Conservation (phyloP, 352 stramenopile species). For the Phytophthora pistaciae region DNA sequence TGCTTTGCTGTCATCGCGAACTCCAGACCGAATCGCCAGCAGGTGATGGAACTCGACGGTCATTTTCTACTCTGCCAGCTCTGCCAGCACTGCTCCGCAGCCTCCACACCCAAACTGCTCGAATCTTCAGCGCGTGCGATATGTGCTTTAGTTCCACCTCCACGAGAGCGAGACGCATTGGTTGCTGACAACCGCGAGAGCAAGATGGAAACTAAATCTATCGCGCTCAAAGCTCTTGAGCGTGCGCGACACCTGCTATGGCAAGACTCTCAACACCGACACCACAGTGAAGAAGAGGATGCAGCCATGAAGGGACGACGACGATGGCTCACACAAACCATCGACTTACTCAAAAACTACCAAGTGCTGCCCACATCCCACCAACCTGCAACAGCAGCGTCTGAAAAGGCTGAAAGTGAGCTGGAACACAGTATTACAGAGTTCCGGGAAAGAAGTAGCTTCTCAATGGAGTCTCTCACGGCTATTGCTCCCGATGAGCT, state of each 20-base stretch:
- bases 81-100: conserved; percentile 47
- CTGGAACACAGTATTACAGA: conserved; percentile 37
- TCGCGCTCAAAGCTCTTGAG: conserved; percentile 57
- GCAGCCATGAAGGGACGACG: conserved; percentile 14
- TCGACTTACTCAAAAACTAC: conserved; percentile 50
- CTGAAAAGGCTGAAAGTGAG: conserved; percentile 7
- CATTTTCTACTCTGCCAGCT: conserved; percentile 63
- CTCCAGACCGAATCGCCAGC: conserved; percentile 51
- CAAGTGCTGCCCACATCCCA: not conserved
- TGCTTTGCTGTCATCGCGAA: conserved; percentile 60
- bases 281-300: conserved; percentile 14
- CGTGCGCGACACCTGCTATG: conserved; percentile 51
- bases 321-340: conserved; percentile 51
- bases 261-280: conserved; percentile 19
- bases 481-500: conserved; percentile 58
- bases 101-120: conserved; percentile 36
- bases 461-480: conserved; percentile 68
- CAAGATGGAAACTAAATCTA: conserved; percentile 65
- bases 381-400: not conserved
- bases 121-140: conserved; percentile 59
- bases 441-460: conserved; percentile 68
- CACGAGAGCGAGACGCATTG: conserved; percentile 44
- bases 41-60: conserved; percentile 67
- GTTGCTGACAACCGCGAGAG: conserved; percentile 59
- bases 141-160: conserved; percentile 56